phyloP scores from a whole-genome alignment of 2,329 filamentous ascomycete genomes.

The Alternaria arborescens region DNA sequence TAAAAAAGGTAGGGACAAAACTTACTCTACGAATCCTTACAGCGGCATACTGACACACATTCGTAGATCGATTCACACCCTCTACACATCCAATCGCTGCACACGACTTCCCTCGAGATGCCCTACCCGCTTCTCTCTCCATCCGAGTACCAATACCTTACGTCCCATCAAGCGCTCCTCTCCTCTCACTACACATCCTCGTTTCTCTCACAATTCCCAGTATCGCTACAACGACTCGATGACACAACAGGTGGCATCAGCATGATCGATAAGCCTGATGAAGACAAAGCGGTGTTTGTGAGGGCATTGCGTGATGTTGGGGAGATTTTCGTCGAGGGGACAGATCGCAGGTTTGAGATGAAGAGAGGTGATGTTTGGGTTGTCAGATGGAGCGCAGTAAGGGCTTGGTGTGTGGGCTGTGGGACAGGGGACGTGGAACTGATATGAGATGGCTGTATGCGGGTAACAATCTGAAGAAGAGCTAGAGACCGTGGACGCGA shows the following conservation, averaged over 20 bases:
- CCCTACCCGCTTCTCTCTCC: constrained; percentile 66
- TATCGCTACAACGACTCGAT: constrained; percentile 81
- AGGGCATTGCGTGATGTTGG: constrained; percentile 71
- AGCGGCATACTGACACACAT: constrained; percentile 12
- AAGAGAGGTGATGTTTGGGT: constrained; percentile 65
- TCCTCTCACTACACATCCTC: constrained; percentile 85
- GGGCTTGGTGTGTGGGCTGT: constrained; percentile 65
- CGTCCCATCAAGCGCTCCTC: constrained; percentile 82
- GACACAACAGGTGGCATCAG: constrained; percentile 87
- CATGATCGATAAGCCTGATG: constrained; percentile 91
- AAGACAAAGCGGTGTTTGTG: constrained; percentile 84
- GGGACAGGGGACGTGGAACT: constrained; percentile 76
- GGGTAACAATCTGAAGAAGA: neutral
- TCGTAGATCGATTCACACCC: constrained; percentile 77
- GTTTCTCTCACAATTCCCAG: constrained; percentile 84
- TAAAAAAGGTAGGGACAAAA: constrained; percentile 73
- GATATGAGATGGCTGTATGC: constrained; percentile 48
- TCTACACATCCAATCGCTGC: constrained; percentile 72
- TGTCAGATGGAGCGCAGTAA: constrained; percentile 65
- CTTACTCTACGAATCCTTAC: neutral
- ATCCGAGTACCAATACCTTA: constrained; percentile 82
- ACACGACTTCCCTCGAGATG: constrained; percentile 59
- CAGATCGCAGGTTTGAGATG: constrained; percentile 62
- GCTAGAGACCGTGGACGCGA: neutral
- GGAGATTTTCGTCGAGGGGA: constrained; percentile 66